Evolutionary conservation across 108 stramenopile genomes (phyloP).

Genomic region (Fragilaria crotonensis): DNA sequence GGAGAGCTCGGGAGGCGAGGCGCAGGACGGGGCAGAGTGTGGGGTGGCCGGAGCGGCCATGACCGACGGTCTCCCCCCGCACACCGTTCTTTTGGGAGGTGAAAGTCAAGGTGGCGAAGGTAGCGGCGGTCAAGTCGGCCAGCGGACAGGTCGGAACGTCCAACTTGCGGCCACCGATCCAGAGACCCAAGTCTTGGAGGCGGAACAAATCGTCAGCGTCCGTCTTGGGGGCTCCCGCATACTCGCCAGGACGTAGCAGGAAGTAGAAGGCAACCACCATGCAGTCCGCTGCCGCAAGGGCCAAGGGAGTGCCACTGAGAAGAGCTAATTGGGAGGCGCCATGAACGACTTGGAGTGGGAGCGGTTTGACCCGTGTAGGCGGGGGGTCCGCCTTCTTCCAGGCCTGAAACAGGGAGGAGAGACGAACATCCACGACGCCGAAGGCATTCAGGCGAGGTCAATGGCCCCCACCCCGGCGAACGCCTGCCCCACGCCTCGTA

Average conservation of each 20-base stretch:
- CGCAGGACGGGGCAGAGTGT: constrained; percentile 30
- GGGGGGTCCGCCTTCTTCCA: no score
- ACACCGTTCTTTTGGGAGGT: no score
- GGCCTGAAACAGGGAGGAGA: constrained; percentile 4
- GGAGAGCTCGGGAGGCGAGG: constrained; percentile 11
- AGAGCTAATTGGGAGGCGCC: not conserved
- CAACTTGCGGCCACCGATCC: constrained; percentile 7
- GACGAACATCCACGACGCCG: constrained; percentile 16
- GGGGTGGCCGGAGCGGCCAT: no score
- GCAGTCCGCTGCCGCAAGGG: constrained; percentile 11
- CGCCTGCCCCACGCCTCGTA: constrained; percentile 18
- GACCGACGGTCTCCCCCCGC: no score
- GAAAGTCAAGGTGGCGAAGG: no score
- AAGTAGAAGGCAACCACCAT: constrained; percentile 21
- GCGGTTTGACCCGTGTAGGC: no score
- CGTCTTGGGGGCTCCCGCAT: constrained; percentile 13
- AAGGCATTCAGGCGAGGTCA: constrained; percentile 13
- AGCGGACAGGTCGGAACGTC: not conserved
- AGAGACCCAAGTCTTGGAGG: constrained; percentile 15
- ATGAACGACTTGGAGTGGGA: constrained; percentile 4
- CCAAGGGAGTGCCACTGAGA: not conserved
- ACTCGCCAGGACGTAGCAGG: constrained; percentile 30
- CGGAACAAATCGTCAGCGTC: constrained; percentile 14
- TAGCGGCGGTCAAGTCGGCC: constrained; percentile 8
- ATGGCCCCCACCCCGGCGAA: constrained; percentile 19